These are phyloP conservation scores for Podospora anserina DNA, from an alignment of 495 filamentous ascomycete genomes.

Conservation along the genomic window DNA sequence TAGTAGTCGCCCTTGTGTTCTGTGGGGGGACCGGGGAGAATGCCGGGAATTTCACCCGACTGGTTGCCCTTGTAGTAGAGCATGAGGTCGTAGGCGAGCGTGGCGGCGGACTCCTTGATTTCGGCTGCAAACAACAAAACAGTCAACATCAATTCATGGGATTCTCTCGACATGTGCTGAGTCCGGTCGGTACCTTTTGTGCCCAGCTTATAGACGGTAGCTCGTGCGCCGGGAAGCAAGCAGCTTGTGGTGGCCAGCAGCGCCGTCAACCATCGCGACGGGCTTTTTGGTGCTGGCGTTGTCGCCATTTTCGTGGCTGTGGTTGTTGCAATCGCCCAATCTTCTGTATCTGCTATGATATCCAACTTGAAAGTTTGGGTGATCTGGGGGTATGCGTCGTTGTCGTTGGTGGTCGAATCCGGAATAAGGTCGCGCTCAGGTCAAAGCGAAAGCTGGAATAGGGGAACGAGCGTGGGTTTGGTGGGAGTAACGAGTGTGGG, in stretches of 20 bases:
- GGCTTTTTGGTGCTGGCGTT: conserved; percentile 12
- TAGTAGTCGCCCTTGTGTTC: conserved; percentile 47
- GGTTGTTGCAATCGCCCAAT: background rate
- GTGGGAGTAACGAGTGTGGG: conserved; percentile 5
- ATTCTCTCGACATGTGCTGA: background rate
- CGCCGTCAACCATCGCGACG: conserved; percentile 23
- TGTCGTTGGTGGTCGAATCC: background rate
- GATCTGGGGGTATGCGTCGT: too few species aligned
- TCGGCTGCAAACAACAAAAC: conserved; percentile 43
- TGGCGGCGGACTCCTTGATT: conserved; percentile 59
- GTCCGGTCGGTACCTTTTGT: conserved; percentile 23
- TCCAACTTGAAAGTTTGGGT: background rate
- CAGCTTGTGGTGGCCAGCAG: conserved; percentile 20
- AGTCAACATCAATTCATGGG: conserved; percentile 12
- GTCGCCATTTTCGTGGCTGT: conserved; percentile 8
- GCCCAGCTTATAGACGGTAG: conserved; percentile 26
- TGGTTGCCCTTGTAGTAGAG: conserved; percentile 61
- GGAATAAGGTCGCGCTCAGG: background rate
- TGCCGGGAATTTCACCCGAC: conserved; percentile 61
- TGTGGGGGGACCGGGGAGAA: conserved; percentile 54
- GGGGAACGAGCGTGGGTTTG: background rate
- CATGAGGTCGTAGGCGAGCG: conserved; percentile 63
- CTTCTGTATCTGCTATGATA: background rate
- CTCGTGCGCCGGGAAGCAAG: conserved; percentile 21
- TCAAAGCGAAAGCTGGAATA: background rate